Conservation (phyloP, 225 moss, liverwort and hornwort genomes). For the Marchantia paleacea region DNA sequence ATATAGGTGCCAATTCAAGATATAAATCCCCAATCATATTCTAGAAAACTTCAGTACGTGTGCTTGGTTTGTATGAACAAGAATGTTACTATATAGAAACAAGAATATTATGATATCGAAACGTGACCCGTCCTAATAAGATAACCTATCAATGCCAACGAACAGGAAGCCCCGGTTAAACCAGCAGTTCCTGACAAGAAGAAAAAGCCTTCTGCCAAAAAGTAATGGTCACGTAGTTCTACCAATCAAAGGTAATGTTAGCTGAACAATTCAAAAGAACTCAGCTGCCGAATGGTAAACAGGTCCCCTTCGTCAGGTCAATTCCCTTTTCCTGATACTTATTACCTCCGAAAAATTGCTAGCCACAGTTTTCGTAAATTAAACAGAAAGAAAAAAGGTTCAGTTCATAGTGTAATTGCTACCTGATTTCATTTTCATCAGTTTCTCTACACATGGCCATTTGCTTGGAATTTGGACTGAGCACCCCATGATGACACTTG, state of each 20-base stretch:
- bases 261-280: not conserved
- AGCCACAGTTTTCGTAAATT: no score
- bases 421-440: no score
- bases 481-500: no score
- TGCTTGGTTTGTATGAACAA: not conserved
- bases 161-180: conserved; percentile 32
- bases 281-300: not conserved
- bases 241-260: not conserved
- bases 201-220: conserved; percentile 30
- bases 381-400: no score
- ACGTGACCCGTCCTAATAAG: not conserved
- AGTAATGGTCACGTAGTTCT: conserved; percentile 2
- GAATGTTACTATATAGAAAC: not conserved
- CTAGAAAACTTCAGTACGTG: not conserved
- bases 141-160: not conserved
- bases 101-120: no score
- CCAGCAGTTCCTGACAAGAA: conserved; percentile 25
- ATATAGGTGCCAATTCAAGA: no score
- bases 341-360: not conserved
- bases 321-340: no score
- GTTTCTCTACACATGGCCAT: no score
- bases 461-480: no score
- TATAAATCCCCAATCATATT: not conserved
- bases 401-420: no score
- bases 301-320: not conserved